Evolutionary conservation across 1,284 basidiomycete genomes (phyloP).

Genomic region (Exsudoporus floridanus): DNA sequence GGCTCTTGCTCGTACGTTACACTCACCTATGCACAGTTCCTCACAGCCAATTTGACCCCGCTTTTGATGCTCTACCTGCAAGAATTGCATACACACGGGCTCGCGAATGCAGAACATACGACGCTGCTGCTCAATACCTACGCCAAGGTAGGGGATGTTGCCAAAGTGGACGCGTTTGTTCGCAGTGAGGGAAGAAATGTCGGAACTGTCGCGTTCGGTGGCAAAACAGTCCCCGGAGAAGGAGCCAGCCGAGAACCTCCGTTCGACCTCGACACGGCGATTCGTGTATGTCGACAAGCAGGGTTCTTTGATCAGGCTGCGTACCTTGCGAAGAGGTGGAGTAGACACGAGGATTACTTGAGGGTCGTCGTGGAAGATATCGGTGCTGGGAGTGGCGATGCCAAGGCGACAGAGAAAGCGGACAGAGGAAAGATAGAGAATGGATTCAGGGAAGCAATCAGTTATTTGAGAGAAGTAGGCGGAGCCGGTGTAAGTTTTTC

Average conservation of each 20-base stretch:
- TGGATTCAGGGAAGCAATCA: constrained; percentile 73
- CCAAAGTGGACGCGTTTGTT: constrained; percentile 89
- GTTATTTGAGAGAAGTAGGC: constrained; percentile 78
- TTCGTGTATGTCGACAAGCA: constrained; percentile 93
- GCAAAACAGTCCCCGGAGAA: constrained; percentile 36
- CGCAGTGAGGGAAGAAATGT: constrained; percentile 68
- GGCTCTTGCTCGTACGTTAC: neutral
- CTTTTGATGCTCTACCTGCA: constrained; percentile 95
- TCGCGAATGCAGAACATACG: constrained; percentile 96
- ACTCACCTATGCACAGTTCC: constrained; percentile 58
- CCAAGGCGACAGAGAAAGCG: constrained; percentile 10
- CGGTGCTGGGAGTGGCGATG: constrained; percentile 44
- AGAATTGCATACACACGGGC: constrained; percentile 85
- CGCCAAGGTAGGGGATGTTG: constrained; percentile 92
- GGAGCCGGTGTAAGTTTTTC: constrained; percentile 64
- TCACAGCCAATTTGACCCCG: constrained; percentile 94
- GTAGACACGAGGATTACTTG: constrained; percentile 89
- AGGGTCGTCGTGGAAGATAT: constrained; percentile 95
- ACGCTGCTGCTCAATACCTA: constrained; percentile 95
- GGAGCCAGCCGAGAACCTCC: constrained; percentile 68
- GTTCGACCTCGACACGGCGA: constrained; percentile 96
- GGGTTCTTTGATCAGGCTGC: constrained; percentile 95
- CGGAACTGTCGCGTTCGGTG: constrained; percentile 18
- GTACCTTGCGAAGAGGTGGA: constrained; percentile 91
- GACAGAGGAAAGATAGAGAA: constrained; percentile 26